Percentiles rank a stretch among this genome's conserved stretches.
Conservation (phyloP, 768 basidiomycete genomes). For the Hygrophorus pudorinus region DNA sequence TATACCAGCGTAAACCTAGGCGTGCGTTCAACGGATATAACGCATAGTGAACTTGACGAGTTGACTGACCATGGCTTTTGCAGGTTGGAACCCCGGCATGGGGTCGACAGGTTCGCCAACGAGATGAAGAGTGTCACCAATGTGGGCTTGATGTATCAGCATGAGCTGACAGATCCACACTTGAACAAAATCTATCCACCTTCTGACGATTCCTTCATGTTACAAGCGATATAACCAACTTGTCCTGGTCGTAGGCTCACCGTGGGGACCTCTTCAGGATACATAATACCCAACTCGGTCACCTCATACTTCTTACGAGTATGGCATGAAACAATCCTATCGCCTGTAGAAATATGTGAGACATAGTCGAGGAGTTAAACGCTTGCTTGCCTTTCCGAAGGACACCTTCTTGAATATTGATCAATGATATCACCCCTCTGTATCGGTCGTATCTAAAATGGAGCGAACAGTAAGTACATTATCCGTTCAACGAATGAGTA, state of each 20-base stretch:
- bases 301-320: conserved; percentile 87
- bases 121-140: conserved; percentile 88
- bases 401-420: conserved; percentile 72
- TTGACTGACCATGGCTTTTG: conserved; percentile 78
- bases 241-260: conserved; percentile 62
- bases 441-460: conserved; percentile 79
- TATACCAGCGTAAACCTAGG: conserved; percentile 85
- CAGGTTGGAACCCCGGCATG: conserved; percentile 84
- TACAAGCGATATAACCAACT: conserved; percentile 86
- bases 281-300: conserved; percentile 78
- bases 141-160: conserved; percentile 47
- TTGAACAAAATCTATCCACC: conserved; percentile 33
- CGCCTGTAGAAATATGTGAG: conserved; percentile 40
- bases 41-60: conserved; percentile 1
- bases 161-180: no score
- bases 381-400: conserved; percentile 63
- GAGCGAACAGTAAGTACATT: background rate
- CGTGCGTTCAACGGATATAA: conserved; percentile 1
- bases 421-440: conserved; percentile 88
- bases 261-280: conserved; percentile 82
- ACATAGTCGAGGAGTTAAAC: no score
- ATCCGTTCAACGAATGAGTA: background rate
- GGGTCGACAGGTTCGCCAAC: conserved; percentile 67
- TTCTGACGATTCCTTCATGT: conserved; percentile 96
- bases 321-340: conserved; percentile 79